phyloP scores from a whole-genome alignment of 2,329 filamentous ascomycete genomes.

The Cryphonectria naterciae region DNA sequence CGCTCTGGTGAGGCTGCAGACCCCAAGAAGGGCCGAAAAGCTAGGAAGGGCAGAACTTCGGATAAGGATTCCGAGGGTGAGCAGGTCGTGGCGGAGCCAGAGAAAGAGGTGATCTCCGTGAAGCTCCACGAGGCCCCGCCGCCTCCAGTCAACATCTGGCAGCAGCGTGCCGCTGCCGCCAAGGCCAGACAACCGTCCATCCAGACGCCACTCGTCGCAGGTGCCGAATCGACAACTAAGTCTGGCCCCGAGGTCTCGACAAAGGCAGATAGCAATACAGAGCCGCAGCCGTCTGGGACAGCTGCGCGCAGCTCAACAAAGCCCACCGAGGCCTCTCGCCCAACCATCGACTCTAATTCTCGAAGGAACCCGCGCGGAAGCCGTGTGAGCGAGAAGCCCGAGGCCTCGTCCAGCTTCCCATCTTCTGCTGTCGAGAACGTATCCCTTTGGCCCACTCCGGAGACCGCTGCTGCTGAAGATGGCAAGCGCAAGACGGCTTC shows the following conservation, averaged over 20 bases:
- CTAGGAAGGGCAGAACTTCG: constrained; percentile 62
- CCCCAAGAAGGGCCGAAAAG: constrained; percentile 63
- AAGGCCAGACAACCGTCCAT: constrained; percentile 48
- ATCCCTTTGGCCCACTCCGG: constrained; percentile 87
- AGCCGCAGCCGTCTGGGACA: constrained; percentile 26
- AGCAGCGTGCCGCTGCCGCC: constrained; percentile 72
- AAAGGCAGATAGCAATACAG: constrained; percentile 22
- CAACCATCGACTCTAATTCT: constrained; percentile 45
- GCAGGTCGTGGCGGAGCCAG: constrained; percentile 58
- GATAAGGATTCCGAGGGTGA: constrained; percentile 59
- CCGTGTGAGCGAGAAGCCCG: constrained; percentile 50
- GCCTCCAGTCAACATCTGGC: constrained; percentile 87
- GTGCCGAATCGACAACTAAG: constrained; percentile 23
- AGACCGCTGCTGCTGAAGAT: constrained; percentile 70
- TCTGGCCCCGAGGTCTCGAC: constrained; percentile 31
- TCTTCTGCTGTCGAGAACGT: constrained; percentile 75
- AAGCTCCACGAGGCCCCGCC: constrained; percentile 80
- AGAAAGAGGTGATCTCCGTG: constrained; percentile 61
- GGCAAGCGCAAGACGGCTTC: constrained; percentile 73
- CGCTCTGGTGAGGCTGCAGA: constrained; percentile 71
- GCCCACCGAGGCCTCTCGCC: constrained; percentile 45
- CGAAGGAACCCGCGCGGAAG: constrained; percentile 50
- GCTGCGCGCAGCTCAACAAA: constrained; percentile 30
- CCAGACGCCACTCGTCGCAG: constrained; percentile 27
- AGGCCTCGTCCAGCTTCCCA: constrained; percentile 38